Conservation (phyloP, 345 rosid species). For the Gossypium thurberi region DNA sequence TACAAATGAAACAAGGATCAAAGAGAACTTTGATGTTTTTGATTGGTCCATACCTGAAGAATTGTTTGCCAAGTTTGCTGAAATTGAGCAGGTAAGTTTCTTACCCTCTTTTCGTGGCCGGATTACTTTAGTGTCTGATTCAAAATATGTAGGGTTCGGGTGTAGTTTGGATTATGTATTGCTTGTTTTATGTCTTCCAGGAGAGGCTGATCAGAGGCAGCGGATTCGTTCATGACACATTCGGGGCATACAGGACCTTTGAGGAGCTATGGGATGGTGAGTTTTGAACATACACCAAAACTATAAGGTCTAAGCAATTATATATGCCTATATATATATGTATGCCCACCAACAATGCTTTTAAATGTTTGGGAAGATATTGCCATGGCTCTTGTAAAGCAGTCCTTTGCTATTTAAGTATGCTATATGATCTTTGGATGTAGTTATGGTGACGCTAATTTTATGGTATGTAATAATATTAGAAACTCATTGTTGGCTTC, state of each 20-base stretch:
- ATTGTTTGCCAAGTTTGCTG: slow-evolving; percentile 30
- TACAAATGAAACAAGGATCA: slow-evolving; percentile 37
- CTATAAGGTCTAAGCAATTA: neutral
- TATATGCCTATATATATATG: too few relatives aligned
- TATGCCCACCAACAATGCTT: too few relatives aligned
- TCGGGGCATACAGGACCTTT: slow-evolving; percentile 27
- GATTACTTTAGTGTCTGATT: neutral
- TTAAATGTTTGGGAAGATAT: too few relatives aligned
- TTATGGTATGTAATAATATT: too few relatives aligned
- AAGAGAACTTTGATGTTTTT: slow-evolving; percentile 35
- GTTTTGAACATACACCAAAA: neutral
- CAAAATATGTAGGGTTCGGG: neutral
- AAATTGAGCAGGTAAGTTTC: slow-evolving; percentile 52
- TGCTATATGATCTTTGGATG: too few relatives aligned
- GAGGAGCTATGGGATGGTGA: slow-evolving; percentile 44
- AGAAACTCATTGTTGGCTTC: too few relatives aligned
- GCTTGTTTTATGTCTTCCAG: neutral
- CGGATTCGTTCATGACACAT: slow-evolving; percentile 31
- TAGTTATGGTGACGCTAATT: too few relatives aligned
- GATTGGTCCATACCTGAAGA: slow-evolving; percentile 45
- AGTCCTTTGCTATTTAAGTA: too few relatives aligned
- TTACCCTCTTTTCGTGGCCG: neutral
- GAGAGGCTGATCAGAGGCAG: slow-evolving; percentile 29
- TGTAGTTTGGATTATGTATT: neutral
- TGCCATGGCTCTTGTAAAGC: too few relatives aligned